A percentile compares a stretch with the other conserved stretches of the same genome.
Conservation (phyloP, 768 basidiomycete genomes). For the Mycena amicta region DNA sequence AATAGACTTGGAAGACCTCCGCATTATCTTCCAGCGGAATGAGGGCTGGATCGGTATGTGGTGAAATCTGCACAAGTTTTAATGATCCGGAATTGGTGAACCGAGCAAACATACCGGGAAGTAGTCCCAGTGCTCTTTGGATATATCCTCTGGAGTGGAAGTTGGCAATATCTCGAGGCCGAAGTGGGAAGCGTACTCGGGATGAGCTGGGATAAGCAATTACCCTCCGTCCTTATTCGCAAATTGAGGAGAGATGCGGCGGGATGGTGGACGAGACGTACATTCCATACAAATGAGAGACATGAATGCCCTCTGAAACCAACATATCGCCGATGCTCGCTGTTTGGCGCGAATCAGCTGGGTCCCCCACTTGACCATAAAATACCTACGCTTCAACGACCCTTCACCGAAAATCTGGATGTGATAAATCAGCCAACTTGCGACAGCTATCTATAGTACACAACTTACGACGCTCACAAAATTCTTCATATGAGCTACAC, state of each 20-base stretch:
- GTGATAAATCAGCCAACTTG: not conserved
- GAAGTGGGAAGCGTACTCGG: not conserved
- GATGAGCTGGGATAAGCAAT: not conserved
- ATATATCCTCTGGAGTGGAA: not conserved
- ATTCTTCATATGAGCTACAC: no score
- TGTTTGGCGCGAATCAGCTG: conserved; percentile 11
- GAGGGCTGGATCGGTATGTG: conserved; percentile 2
- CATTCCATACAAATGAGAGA: not conserved
- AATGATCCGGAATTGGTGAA: no score
- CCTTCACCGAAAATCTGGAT: conserved; percentile 5
- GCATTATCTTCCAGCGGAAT: not conserved
- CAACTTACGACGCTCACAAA: no score
- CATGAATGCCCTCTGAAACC: conserved; percentile 32
- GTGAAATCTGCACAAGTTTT: not conserved
- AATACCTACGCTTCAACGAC: not conserved
- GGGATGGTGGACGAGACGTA: no score
- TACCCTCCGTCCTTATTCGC: not conserved
- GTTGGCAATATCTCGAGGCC: not conserved
- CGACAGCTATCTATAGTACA: no score
- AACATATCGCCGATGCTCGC: conserved; percentile 33
- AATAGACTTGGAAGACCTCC: conserved; percentile 2
- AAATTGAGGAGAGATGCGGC: not conserved
- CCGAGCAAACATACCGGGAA: not conserved
- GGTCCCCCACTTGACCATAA: conserved; percentile 1
- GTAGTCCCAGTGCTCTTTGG: not conserved